A percentile compares a stretch with the other conserved stretches of the same genome.
phyloP scores from a whole-genome alignment of 2,329 filamentous ascomycete species.

The Ascochyta pisi region DNA sequence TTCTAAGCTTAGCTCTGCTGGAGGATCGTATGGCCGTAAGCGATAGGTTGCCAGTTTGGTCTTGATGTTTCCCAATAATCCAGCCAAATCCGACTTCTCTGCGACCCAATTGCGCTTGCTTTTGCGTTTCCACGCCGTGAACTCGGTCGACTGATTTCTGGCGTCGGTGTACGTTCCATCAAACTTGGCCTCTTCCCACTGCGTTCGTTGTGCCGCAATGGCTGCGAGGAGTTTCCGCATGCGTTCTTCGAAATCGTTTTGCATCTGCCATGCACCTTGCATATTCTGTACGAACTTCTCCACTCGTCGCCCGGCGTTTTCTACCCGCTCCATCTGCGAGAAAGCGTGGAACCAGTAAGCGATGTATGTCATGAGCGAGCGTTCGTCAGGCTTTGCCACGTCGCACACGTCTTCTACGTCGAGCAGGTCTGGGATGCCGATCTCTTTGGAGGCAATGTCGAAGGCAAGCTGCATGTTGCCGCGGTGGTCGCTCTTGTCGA shows the following conservation, averaged over 20 bases:
- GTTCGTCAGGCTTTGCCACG: conserved; percentile 93
- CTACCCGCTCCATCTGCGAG: conserved; percentile 97
- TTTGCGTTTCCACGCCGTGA: conserved; percentile 87
- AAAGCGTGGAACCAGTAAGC: conserved; percentile 99
- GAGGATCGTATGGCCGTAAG: conserved; percentile 88
- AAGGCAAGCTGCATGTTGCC: conserved; percentile 99
- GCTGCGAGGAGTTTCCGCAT: conserved; percentile 82
- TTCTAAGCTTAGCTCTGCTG: conserved; percentile 80
- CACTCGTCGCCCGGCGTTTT: conserved; percentile 93
- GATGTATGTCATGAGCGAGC: conserved; percentile 98
- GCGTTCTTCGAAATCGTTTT: conserved; percentile 90
- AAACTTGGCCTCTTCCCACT: conserved; percentile 82
- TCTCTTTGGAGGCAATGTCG: conserved; percentile 93
- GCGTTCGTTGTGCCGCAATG: conserved; percentile 74
- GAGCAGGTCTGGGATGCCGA: conserved; percentile 92
- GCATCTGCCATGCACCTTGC: conserved; percentile 99
- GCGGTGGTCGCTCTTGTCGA: conserved; percentile 92
- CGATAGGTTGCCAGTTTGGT: conserved; percentile 97
- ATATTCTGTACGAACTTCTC: conserved; percentile 99
- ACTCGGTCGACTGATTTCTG: conserved; percentile 81
- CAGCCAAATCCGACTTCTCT: conserved; percentile 94
- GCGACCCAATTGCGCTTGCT: conserved; percentile 95
- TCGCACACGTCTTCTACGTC: conserved; percentile 99
- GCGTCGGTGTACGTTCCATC: conserved; percentile 92
- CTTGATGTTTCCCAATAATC: conserved; percentile 95